A percentile compares a stretch with the other conserved stretches of the same genome.
These are phyloP conservation scores for Pythium utonaiense DNA, from an alignment of 352 stramenopile genomes.

Conservation along the genomic window DNA sequence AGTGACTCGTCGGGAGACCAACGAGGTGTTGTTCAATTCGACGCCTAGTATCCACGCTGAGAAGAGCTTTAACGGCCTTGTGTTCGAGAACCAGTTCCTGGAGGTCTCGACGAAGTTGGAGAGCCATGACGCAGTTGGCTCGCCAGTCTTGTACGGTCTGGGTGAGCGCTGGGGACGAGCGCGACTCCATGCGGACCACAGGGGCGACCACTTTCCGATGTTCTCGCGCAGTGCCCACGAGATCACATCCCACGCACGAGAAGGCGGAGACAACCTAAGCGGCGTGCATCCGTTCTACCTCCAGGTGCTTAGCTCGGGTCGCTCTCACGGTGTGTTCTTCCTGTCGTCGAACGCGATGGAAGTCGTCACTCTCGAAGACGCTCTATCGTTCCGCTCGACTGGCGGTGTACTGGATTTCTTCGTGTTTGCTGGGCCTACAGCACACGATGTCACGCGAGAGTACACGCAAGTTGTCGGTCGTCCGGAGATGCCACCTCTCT, in stretches of 20 bases:
- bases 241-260: conserved; percentile 16
- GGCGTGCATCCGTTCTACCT: conserved; percentile 82
- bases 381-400: conserved; percentile 74
- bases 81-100: conserved; percentile 87
- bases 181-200: conserved; percentile 33
- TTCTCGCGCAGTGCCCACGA: conserved; percentile 26
- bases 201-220: conserved; percentile 71
- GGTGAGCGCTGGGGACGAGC: conserved; percentile 58
- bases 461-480: conserved; percentile 76
- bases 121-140: conserved; percentile 15
- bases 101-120: conserved; percentile 75
- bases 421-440: conserved; percentile 62
- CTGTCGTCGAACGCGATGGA: conserved; percentile 87
- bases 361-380: conserved; percentile 52
- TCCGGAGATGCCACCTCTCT: conserved; percentile 78
- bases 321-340: conserved; percentile 74
- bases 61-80: conserved; percentile 50
- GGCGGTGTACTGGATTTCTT: conserved; percentile 83
- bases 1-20: conserved; percentile 46
- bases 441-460: conserved; percentile 55
- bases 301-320: conserved; percentile 37
- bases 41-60: conserved; percentile 46
- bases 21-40: conserved; percentile 83
- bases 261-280: conserved; percentile 71
- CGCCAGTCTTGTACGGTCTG: conserved; percentile 61